These are phyloP conservation scores for Russula foetens DNA, from an alignment of 768 basidiomycete species.

Conservation along the genomic window DNA sequence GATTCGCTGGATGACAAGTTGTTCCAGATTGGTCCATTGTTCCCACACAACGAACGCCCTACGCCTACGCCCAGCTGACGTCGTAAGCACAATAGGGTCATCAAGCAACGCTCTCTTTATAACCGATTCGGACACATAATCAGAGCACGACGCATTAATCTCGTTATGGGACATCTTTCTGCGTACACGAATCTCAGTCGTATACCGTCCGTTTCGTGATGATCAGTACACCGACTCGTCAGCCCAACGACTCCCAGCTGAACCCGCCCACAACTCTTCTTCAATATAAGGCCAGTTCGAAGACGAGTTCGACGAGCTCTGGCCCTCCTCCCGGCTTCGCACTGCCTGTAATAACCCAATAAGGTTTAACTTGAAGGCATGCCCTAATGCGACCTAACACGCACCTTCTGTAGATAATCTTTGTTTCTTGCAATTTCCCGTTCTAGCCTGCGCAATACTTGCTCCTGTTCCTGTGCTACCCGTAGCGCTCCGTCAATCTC, in stretches of 20 bases:
- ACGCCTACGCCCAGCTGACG: too few species aligned
- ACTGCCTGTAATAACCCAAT: conserved; percentile 8
- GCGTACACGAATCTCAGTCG: neutral
- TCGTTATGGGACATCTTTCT: neutral
- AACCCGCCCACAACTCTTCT: conserved; percentile 10
- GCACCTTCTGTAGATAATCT: conserved; percentile 68
- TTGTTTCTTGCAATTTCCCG: conserved; percentile 51
- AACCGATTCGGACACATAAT: neutral
- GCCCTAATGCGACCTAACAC: neutral
- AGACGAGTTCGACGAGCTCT: neutral
- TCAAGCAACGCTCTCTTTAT: neutral
- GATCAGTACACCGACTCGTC: conserved; percentile 18
- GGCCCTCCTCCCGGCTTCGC: conserved; percentile 16
- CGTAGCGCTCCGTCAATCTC: conserved; percentile 54
- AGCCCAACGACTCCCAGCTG: conserved; percentile 4
- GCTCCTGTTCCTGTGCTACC: conserved; percentile 48
- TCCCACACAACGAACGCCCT: neutral
- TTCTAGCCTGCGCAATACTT: conserved; percentile 42
- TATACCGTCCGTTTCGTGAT: neutral
- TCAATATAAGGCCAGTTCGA: conserved; percentile 15
- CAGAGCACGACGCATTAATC: neutral
- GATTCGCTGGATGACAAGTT: neutral
- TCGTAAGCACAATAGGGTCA: neutral
- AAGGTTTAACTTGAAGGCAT: neutral
- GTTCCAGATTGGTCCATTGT: neutral